A percentile compares a stretch with the other conserved stretches of the same genome.
These are phyloP conservation scores for Azolla pinnata DNA, from an alignment of 75 land plant species.

Conservation along the genomic window DNA sequence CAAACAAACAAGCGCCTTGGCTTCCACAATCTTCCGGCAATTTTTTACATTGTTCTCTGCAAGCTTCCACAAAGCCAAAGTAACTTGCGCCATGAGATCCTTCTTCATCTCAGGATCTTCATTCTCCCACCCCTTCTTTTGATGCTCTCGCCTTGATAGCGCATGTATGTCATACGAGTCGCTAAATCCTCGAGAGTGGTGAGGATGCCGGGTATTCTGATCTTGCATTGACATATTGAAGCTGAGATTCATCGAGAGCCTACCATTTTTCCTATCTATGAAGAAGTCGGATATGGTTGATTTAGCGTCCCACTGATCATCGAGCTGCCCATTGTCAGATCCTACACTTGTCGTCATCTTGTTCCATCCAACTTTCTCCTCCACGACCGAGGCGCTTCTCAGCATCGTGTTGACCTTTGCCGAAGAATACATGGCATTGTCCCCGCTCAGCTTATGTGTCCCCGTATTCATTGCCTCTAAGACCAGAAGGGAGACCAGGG, in stretches of 20 bases:
- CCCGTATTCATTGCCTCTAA: conserved; percentile 33
- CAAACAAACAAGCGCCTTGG: conserved; percentile 65
- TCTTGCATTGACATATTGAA: neutral
- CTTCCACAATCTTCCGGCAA: conserved; percentile 54
- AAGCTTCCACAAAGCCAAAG: conserved; percentile 61
- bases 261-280: neutral
- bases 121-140: conserved; percentile 34
- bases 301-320: conserved; percentile 2
- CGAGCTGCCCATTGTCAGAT: conserved; percentile 4
- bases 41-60: conserved; percentile 45
- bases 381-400: conserved; percentile 6
- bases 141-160: conserved; percentile 11
- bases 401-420: conserved; percentile 31
- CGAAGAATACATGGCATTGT: conserved; percentile 38
- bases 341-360: neutral
- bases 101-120: conserved; percentile 44
- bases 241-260: too few species aligned
- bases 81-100: conserved; percentile 33
- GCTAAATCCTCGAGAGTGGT: conserved; percentile 14
- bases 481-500: conserved; percentile 52
- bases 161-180: conserved; percentile 9
- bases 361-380: neutral
- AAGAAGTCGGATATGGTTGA: neutral
- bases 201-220: neutral
- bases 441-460: neutral